phyloP scores from a whole-genome alignment of 139 green algal genomes.

The Coelastrella sp. region DNA sequence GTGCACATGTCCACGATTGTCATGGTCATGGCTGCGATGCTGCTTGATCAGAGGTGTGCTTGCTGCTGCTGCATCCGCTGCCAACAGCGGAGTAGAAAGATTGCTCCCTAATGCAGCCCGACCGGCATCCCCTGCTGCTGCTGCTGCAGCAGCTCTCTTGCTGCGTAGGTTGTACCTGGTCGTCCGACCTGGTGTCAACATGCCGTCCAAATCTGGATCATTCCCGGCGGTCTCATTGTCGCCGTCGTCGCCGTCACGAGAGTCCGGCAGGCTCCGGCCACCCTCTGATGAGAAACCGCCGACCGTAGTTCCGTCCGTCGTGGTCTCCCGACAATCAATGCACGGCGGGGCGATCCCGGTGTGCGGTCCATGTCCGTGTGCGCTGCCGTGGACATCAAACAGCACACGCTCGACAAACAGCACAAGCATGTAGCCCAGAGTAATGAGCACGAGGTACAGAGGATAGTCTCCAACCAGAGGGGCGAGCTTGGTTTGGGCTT shows the following conservation, averaged over 20 bases:
- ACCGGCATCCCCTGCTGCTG: background rate
- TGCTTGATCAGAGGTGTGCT: background rate
- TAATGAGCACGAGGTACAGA: conserved; percentile 43
- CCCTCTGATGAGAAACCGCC: background rate
- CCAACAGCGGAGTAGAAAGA: conserved; percentile 24
- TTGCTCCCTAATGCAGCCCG: background rate
- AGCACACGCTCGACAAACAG: conserved; percentile 49
- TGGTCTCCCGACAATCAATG: background rate
- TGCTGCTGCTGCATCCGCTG: background rate
- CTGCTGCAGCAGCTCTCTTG: background rate
- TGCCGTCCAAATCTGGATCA: background rate
- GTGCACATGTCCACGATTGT: background rate
- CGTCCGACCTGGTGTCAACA: background rate
- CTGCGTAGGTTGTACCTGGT: conserved; percentile 24
- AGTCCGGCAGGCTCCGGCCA: background rate
- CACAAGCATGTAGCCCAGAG: conserved; percentile 46
- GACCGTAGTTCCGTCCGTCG: background rate
- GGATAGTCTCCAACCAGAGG: conserved; percentile 34
- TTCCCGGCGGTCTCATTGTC: background rate
- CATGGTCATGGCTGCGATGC: background rate
- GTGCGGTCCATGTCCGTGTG: conserved; percentile 42
- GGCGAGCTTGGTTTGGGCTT: conserved; percentile 41
- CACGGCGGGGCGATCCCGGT: conserved; percentile 30
- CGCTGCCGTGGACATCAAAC: conserved; percentile 43
- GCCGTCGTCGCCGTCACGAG: background rate